Conservation (phyloP, 2,329 filamentous ascomycete genomes). For the Venturia pyrina region DNA sequence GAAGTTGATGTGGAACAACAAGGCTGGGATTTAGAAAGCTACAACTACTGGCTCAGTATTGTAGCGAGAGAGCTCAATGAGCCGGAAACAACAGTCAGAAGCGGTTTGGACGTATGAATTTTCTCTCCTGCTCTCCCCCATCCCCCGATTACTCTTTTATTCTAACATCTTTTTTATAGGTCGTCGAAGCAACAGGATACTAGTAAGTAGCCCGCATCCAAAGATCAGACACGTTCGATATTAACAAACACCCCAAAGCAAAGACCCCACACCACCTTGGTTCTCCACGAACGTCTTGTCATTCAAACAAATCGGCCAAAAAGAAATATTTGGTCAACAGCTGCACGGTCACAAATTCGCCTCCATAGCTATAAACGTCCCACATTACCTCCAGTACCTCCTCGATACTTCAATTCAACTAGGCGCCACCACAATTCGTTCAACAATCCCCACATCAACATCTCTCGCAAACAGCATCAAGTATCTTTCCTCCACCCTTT, state of each 20-base stretch:
- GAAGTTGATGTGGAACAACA: conserved; percentile 23
- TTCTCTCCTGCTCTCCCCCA: neutral
- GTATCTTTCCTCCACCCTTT: neutral
- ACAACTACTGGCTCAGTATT: conserved; percentile 29
- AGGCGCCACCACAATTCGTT: conserved; percentile 22
- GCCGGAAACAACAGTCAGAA: conserved; percentile 10
- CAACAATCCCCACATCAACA: conserved; percentile 19
- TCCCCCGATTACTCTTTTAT: too few relatives aligned
- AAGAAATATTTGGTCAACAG: conserved; percentile 15
- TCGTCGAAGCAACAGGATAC: neutral
- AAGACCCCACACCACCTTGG: conserved; percentile 6
- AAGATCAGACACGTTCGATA: neutral
- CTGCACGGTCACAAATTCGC: conserved; percentile 22
- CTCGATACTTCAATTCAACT: conserved; percentile 19
- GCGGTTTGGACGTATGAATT: conserved; percentile 15
- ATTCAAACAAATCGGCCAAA: conserved; percentile 14
- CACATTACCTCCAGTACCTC: conserved; percentile 29
- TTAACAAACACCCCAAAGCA: neutral
- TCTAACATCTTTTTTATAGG: conserved; percentile 1
- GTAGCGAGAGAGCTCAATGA: conserved; percentile 20
- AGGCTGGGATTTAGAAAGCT: conserved; percentile 35
- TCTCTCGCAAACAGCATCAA: conserved; percentile 22
- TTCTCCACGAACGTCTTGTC: conserved; percentile 11
- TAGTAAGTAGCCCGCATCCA: neutral
- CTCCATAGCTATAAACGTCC: conserved; percentile 29